Evolutionary conservation across 2,329 filamentous ascomycete genomes (phyloP).

Genomic region (Diaporthe velutina): DNA sequence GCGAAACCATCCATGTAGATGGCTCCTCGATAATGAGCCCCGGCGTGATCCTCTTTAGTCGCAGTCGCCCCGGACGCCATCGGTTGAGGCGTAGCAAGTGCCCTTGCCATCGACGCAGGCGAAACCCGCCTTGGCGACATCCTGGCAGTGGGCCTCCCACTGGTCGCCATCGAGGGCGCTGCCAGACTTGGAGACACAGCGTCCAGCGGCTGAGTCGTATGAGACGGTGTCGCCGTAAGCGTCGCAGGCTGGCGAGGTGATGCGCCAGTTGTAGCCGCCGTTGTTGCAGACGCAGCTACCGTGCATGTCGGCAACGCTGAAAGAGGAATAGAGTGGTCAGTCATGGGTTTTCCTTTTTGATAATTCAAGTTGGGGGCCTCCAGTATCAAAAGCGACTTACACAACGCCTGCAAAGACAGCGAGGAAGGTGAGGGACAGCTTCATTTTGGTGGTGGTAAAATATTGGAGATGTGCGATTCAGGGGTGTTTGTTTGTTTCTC

Average conservation of each 20-base stretch:
- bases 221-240: slow-evolving; percentile 37
- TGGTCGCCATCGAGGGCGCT: slow-evolving; percentile 40
- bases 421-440: slow-evolving; percentile 29
- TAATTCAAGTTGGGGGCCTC: no score
- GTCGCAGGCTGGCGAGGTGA: slow-evolving; percentile 42
- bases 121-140: slow-evolving; percentile 40
- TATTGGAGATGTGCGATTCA: slow-evolving; percentile 13
- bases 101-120: slow-evolving; percentile 42
- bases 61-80: slow-evolving; percentile 37
- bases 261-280: slow-evolving; percentile 45
- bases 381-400: slow-evolving; percentile 7
- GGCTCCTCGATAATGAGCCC: not conserved
- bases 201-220: slow-evolving; percentile 40
- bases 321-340: not conserved
- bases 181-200: slow-evolving; percentile 37
- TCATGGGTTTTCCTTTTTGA: no score
- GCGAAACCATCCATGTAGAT: not conserved
- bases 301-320: slow-evolving; percentile 44
- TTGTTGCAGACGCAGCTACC: slow-evolving; percentile 42
- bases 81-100: slow-evolving; percentile 39
- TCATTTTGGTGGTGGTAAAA: slow-evolving; percentile 23
- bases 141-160: slow-evolving; percentile 42
- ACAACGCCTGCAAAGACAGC: slow-evolving; percentile 32
- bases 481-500: not conserved
- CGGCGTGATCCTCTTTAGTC: not conserved